A percentile compares a stretch with the other conserved stretches of the same genome.
Conservation (phyloP, 805 yeast species). For the Cyberlindnera nakhonratchasimensis region DNA sequence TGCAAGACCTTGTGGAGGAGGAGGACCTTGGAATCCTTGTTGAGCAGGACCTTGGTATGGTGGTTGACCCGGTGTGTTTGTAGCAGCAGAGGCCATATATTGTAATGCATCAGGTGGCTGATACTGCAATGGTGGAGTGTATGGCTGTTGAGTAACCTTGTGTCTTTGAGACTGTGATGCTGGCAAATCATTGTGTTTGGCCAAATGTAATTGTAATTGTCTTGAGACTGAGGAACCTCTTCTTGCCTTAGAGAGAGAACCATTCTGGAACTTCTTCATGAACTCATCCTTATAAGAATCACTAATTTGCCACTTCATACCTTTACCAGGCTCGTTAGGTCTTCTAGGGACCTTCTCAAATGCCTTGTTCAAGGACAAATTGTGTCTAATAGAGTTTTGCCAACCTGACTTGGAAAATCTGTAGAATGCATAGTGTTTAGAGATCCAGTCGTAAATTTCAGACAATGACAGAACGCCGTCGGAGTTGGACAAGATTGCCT, state of each 20-base stretch:
- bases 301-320: conserved; percentile 98
- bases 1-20: conserved; percentile 2
- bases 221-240: conserved; percentile 80
- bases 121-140: conserved; percentile 32
- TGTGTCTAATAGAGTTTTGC: conserved; percentile 98
- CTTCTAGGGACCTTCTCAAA: conserved; percentile 95
- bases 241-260: conserved; percentile 68
- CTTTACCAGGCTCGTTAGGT: conserved; percentile 97
- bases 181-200: conserved; percentile 40
- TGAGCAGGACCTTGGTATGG: background rate
- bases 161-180: conserved; percentile 30
- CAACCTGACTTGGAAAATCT: conserved; percentile 92
- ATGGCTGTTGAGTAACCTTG: conserved; percentile 29
- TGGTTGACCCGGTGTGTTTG: conserved; percentile 5
- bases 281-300: conserved; percentile 83
- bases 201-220: conserved; percentile 72
- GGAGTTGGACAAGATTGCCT: conserved; percentile 83
- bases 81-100: conserved; percentile 19
- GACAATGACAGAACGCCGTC: conserved; percentile 88
- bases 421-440: conserved; percentile 85
- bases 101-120: conserved; percentile 30
- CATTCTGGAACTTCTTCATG: conserved; percentile 71
- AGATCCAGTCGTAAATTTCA: conserved; percentile 90
- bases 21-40: background rate
- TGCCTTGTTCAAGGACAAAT: conserved; percentile 90